Conservation (phyloP, 2,329 filamentous ascomycete genomes). For the Purpureocillium lavendulum region DNA sequence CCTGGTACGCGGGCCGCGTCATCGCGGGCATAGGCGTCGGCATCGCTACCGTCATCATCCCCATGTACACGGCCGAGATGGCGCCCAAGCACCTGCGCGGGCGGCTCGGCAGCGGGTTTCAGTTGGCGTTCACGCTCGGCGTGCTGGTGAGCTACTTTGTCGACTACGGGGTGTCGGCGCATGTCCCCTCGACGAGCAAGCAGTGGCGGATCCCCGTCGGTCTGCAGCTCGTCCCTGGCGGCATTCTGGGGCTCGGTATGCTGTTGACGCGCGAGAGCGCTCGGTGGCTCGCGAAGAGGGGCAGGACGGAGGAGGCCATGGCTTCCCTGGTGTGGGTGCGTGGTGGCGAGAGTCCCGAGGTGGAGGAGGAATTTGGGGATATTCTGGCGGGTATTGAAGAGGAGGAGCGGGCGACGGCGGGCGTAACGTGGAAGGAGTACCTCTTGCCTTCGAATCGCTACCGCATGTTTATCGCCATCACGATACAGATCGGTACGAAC, state of each 20-base stretch:
- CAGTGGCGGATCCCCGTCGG: slow-evolving; percentile 44
- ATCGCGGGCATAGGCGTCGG: slow-evolving; percentile 27
- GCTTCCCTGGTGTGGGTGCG: slow-evolving; percentile 42
- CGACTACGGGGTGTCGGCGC: slow-evolving; percentile 35
- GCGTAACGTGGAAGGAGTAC: slow-evolving; percentile 34
- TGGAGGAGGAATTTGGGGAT: slow-evolving; percentile 21
- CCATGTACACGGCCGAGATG: slow-evolving; percentile 36
- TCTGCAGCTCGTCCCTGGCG: slow-evolving; percentile 38
- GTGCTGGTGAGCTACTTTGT: slow-evolving; percentile 34
- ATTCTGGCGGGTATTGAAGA: slow-evolving; percentile 37
- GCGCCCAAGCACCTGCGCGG: slow-evolving; percentile 37
- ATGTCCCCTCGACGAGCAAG: slow-evolving; percentile 24
- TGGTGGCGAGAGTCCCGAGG: slow-evolving; percentile 26
- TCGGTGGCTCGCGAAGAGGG: slow-evolving; percentile 37
- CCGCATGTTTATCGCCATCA: slow-evolving; percentile 37
- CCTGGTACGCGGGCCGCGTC: slow-evolving; percentile 29
- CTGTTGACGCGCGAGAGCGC: slow-evolving; percentile 37
- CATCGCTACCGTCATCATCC: slow-evolving; percentile 32
- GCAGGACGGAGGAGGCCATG: slow-evolving; percentile 34
- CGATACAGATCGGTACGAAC: slow-evolving; percentile 35
- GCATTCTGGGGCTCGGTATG: slow-evolving; percentile 38
- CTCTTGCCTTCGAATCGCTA: slow-evolving; percentile 37
- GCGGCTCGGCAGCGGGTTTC: slow-evolving; percentile 32
- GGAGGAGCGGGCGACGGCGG: slow-evolving; percentile 34
- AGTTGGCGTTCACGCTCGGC: slow-evolving; percentile 35